phyloP scores from a whole-genome alignment of 2,329 filamentous ascomycete genomes.

The Aspergillus pseudoviridinutans region DNA sequence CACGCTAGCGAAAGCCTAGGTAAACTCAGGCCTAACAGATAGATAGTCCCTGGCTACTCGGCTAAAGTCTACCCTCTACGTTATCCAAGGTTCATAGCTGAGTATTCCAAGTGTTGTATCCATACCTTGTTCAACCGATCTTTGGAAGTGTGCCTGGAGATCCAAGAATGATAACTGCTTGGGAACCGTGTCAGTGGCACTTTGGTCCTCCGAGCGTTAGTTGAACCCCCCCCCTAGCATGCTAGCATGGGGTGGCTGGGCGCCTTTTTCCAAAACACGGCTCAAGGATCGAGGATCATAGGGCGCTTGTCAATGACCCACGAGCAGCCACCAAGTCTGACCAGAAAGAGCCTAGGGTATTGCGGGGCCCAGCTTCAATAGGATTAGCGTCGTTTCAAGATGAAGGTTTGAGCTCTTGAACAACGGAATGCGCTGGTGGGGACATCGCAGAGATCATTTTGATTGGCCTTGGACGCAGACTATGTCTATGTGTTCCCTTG shows the following conservation, averaged over 20 bases:
- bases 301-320: conserved; percentile 12
- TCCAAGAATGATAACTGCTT: not conserved
- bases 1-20: too few relatives aligned
- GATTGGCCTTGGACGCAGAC: not conserved
- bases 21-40: too few relatives aligned
- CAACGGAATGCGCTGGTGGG: not conserved
- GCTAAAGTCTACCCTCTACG: too few relatives aligned
- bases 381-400: conserved; percentile 18
- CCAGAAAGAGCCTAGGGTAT: conserved; percentile 2
- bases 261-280: not conserved
- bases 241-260: not conserved
- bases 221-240: too few relatives aligned
- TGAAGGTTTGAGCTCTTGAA: conserved; percentile 7
- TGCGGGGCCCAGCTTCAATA: conserved; percentile 7
- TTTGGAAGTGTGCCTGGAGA: not conserved
- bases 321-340: conserved; percentile 7
- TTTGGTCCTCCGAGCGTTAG: not conserved
- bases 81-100: too few relatives aligned
- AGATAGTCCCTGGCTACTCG: too few relatives aligned
- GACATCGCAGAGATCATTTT: not conserved
- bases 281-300: conserved; percentile 7
- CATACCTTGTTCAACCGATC: not conserved
- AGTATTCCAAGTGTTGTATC: too few relatives aligned
- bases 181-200: not conserved
- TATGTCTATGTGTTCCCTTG: not conserved